Evolutionary conservation across 176 grass and related monocot species (phyloP).

Genomic region (Oryza rufipogon): DNA sequence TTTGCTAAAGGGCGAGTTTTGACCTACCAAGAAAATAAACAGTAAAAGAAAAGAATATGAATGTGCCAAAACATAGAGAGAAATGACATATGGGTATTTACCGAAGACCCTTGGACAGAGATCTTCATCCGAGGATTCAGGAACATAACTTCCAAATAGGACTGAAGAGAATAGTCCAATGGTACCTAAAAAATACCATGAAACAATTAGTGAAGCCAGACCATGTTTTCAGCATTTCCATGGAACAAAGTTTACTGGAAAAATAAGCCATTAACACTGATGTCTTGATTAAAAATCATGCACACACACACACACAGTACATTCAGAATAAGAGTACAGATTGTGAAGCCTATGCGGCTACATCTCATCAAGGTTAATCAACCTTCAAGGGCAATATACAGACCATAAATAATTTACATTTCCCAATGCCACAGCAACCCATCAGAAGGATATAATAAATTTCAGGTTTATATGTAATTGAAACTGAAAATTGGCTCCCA

Average conservation of each 20-base stretch:
- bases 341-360: slow-evolving; percentile 7
- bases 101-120: slow-evolving; percentile 70
- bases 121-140: slow-evolving; percentile 88
- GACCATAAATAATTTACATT: slow-evolving; percentile 33
- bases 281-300: slow-evolving; percentile 19
- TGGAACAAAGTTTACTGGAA: slow-evolving; percentile 25
- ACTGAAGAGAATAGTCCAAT: slow-evolving; percentile 86
- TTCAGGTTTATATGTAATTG: neutral
- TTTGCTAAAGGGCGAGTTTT: slow-evolving; percentile 71
- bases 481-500: slow-evolving; percentile 16
- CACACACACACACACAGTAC: neutral
- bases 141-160: slow-evolving; percentile 90
- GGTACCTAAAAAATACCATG: slow-evolving; percentile 59
- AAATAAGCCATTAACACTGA: slow-evolving; percentile 19
- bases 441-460: slow-evolving; percentile 12
- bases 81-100: slow-evolving; percentile 45
- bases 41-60: slow-evolving; percentile 26
- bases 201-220: slow-evolving; percentile 10
- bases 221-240: slow-evolving; percentile 7
- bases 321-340: neutral
- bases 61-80: slow-evolving; percentile 34
- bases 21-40: slow-evolving; percentile 52
- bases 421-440: neutral
- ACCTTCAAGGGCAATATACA: neutral
- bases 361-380: slow-evolving; percentile 11